Conservation (phyloP, 73 alveolate genomes). For the Paraurostyla sp. region DNA sequence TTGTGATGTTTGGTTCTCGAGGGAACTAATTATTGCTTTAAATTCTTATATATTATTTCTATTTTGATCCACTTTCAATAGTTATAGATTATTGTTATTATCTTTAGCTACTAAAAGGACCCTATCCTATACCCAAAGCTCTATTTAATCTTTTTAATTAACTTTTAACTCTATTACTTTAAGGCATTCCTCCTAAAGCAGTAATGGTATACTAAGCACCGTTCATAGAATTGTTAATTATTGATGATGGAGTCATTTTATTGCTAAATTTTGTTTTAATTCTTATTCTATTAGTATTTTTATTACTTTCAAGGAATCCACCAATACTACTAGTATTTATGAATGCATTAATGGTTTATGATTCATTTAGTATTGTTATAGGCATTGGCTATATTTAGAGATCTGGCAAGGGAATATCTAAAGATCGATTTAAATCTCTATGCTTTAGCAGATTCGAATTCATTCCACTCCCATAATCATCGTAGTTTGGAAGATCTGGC, state of each 20-base stretch:
- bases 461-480: neutral
- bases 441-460: neutral
- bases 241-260: slow-evolving; percentile 30
- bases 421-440: slow-evolving; percentile 5
- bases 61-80: no score
- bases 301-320: neutral
- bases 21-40: neutral
- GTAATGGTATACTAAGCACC: no score
- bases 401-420: slow-evolving; percentile 44
- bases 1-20: slow-evolving; percentile 23
- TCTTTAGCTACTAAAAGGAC: neutral
- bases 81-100: neutral
- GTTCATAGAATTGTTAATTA: no score
- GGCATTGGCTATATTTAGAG: neutral
- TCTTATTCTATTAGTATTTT: neutral
- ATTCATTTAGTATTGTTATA: neutral
- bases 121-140: no score
- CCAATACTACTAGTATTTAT: neutral
- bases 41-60: neutral
- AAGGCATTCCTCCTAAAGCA: no score
- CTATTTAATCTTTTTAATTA: slow-evolving; percentile 17
- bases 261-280: slow-evolving; percentile 6
- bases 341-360: neutral
- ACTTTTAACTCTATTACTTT: slow-evolving; percentile 24
- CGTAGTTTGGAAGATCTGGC: slow-evolving; percentile 17